These are phyloP conservation scores for Nakazawaea wickerhamii DNA, from an alignment of 805 yeast species.

Conservation along the genomic window DNA sequence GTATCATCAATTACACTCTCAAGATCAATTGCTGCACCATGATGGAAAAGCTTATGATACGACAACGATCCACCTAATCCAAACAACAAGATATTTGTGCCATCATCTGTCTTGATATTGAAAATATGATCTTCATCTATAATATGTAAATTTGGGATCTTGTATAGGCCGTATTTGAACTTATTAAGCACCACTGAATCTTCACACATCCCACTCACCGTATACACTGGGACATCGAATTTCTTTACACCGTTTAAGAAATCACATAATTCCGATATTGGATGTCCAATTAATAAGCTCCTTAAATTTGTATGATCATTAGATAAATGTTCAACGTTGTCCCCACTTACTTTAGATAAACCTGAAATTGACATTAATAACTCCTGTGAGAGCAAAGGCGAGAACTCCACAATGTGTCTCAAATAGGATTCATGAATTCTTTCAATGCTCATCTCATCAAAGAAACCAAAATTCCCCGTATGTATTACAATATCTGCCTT, in stretches of 20 bases:
- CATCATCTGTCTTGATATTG: slow-evolving; percentile 34
- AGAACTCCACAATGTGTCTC: slow-evolving; percentile 63
- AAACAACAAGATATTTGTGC: slow-evolving; percentile 47
- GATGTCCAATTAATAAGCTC: slow-evolving; percentile 29
- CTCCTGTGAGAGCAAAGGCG: slow-evolving; percentile 48
- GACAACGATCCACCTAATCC: slow-evolving; percentile 74
- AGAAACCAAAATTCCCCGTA: slow-evolving; percentile 78
- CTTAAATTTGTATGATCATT: slow-evolving; percentile 31
- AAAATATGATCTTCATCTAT: slow-evolving; percentile 54
- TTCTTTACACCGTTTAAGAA: slow-evolving; percentile 38
- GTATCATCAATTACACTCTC: slow-evolving; percentile 25
- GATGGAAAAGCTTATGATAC: slow-evolving; percentile 62
- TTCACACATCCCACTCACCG: slow-evolving; percentile 73
- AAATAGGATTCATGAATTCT: slow-evolving; percentile 52
- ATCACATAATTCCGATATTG: slow-evolving; percentile 46
- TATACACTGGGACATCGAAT: slow-evolving; percentile 61
- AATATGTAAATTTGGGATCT: slow-evolving; percentile 51
- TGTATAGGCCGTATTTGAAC: slow-evolving; percentile 48
- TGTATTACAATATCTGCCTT: slow-evolving; percentile 53
- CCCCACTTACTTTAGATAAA: slow-evolving; percentile 40
- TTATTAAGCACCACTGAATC: slow-evolving; percentile 63
- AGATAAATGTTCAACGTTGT: slow-evolving; percentile 32
- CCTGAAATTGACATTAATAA: slow-evolving; percentile 47
- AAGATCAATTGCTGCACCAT: slow-evolving; percentile 42
- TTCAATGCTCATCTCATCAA: slow-evolving; percentile 51